Base-by-base conservation (phyloP, 306 rosid species). In the Parietaria judaica region DNA sequence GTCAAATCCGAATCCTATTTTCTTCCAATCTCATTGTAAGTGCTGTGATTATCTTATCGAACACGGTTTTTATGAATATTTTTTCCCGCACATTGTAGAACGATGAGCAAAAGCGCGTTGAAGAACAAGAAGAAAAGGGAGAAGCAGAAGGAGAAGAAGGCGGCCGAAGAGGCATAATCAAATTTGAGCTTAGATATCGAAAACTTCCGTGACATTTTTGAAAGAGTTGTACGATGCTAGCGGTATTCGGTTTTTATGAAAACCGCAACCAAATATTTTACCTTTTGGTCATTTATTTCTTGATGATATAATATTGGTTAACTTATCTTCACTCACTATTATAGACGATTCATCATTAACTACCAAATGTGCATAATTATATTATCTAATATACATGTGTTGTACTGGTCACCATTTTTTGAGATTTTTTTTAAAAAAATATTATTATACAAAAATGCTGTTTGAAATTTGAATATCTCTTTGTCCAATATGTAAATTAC, bases 51-150 rank as follows among this genome's bases (percentile, higher is more conserved):
- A 14, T 59, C 51, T 62, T 54, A 35, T 47, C 48, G 70, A 74
- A 34, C 66, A 47, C 36, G 52, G 51, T 37, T 69, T 36, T 13
- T 37, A 37, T 53, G 3, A n/a, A n/a, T n/a, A n/a, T n/a, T n/a
- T n/a, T 17, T 61, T 73, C 70, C 70, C 56, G 65, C 64, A 49
- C 9, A 50, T 69, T 73, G 62, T 58, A 91, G 98, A 61, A 23
- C 88, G 64, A 6, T 71, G 80, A 88, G 98, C 82, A 91, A 91
- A 84, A 88, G 79, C 65, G 95, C 98, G 3, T 55, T 80, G 65
- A 69, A 81, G 63, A 91, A 88, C 86, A 91, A 91, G 95, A 91
- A 88, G 77, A 91, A 88, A 77, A 85, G 90, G 82, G 96, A 87
- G 87, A 84, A 86, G 73, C 97, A 86, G 61, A 86, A 56, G 76